phyloP scores from a whole-genome alignment of 1,284 basidiomycete species.

The Farysia itapuensis region DNA sequence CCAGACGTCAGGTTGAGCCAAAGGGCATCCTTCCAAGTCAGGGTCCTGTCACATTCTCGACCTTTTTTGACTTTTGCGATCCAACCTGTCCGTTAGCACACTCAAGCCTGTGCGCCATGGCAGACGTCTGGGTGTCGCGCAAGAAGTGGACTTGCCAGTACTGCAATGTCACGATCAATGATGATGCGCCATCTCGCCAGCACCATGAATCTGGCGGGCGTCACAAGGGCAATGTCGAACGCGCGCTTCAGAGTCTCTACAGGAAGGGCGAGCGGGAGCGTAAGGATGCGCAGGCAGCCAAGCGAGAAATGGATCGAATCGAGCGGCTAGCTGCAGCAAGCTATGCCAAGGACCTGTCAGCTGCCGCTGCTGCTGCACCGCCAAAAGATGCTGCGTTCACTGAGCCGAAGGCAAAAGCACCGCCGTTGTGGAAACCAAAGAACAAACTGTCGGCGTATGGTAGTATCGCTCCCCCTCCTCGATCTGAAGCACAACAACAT shows the following conservation, averaged over 20 bases:
- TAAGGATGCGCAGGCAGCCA: constrained; percentile 82
- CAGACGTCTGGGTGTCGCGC: constrained; percentile 54
- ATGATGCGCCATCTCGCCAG: constrained; percentile 68
- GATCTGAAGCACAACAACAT: constrained; percentile 75
- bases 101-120: too few relatives aligned
- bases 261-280: constrained; percentile 86
- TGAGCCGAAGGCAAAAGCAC: constrained; percentile 1
- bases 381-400: constrained; percentile 46
- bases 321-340: constrained; percentile 69
- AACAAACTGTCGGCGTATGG: constrained; percentile 83
- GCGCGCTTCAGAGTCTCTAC: constrained; percentile 87
- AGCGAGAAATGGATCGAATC: constrained; percentile 79
- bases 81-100: too few relatives aligned
- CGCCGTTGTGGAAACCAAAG: constrained; percentile 64
- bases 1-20: too few relatives aligned
- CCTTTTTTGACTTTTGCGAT: too few relatives aligned
- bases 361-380: constrained; percentile 1
- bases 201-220: constrained; percentile 92
- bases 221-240: constrained; percentile 90
- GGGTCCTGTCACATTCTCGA: too few relatives aligned
- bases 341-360: constrained; percentile 46
- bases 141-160: constrained; percentile 58
- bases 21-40: too few relatives aligned
- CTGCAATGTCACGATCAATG: constrained; percentile 57
- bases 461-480: constrained; percentile 63